Evolutionary conservation across 306 rosid genomes (phyloP).

Genomic region (Prunus persica): Prunus_persica_NCBIv2 NC_034009.1:45344501-45345000

Average conservation of each 20-base stretch:
- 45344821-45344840: conserved; percentile 24
- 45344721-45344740: conserved; percentile 21
- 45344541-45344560: conserved; percentile 24
- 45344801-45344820: conserved; percentile 32
- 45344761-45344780: conserved; percentile 26
- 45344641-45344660: conserved; percentile 30
- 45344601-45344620: conserved; percentile 18
- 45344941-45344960: conserved; percentile 31
- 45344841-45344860: conserved; percentile 31
- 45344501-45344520: background rate
- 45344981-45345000: conserved; percentile 20
- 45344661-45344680: conserved; percentile 26
- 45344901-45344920: conserved; percentile 13
- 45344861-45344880: conserved; percentile 17
- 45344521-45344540: conserved; percentile 29
- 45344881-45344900: conserved; percentile 23
- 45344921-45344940: conserved; percentile 23
- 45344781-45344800: conserved; percentile 11
- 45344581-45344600: conserved; percentile 35
- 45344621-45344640: conserved; percentile 16
- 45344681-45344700: conserved; percentile 13
- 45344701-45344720: conserved; percentile 25
- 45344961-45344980: conserved; percentile 30
- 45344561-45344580: conserved; percentile 19
- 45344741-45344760: conserved; percentile 31